A percentile compares a stretch with the other conserved stretches of the same genome.
phyloP scores from a whole-genome alignment of 306 rosid species.

The Prunus armeniaca region DNA sequence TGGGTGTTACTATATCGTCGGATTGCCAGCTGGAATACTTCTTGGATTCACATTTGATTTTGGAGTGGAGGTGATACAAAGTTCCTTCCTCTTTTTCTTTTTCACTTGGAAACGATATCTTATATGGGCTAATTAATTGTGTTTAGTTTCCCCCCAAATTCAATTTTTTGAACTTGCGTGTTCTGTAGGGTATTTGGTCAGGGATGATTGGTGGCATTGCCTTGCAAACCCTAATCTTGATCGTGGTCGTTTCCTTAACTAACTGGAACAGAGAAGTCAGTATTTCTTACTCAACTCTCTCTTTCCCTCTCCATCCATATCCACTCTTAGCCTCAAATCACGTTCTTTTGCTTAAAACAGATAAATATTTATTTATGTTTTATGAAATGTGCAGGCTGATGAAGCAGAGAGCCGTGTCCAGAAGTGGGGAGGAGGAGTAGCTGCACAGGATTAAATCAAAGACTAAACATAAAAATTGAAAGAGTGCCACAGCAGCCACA shows the following conservation, averaged over 20 bases:
- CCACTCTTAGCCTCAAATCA: background rate
- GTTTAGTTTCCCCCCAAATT: background rate
- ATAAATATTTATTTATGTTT: background rate
- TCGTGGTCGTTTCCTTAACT: conserved; percentile 45
- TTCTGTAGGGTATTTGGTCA: conserved; percentile 65
- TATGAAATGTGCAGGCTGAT: conserved; percentile 52
- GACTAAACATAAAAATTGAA: background rate
- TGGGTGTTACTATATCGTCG: conserved; percentile 63
- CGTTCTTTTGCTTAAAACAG: background rate
- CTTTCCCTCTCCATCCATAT: too few species aligned
- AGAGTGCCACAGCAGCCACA: background rate
- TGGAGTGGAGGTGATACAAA: conserved; percentile 52
- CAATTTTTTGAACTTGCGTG: background rate
- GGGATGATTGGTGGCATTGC: conserved; percentile 76
- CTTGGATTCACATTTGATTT: conserved; percentile 57
- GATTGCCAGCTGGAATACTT: conserved; percentile 75
- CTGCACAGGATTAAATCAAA: background rate
- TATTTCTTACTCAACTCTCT: background rate
- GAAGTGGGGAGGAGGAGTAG: conserved; percentile 74
- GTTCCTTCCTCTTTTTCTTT: background rate
- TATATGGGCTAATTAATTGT: too few species aligned
- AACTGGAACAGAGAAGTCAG: conserved; percentile 75
- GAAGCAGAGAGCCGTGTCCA: conserved; percentile 65
- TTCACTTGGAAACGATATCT: too few species aligned
- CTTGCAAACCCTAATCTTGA: conserved; percentile 64